These are phyloP conservation scores for Kwoniella botswanensis DNA, from an alignment of 768 basidiomycete species.

Conservation along the genomic window DNA sequence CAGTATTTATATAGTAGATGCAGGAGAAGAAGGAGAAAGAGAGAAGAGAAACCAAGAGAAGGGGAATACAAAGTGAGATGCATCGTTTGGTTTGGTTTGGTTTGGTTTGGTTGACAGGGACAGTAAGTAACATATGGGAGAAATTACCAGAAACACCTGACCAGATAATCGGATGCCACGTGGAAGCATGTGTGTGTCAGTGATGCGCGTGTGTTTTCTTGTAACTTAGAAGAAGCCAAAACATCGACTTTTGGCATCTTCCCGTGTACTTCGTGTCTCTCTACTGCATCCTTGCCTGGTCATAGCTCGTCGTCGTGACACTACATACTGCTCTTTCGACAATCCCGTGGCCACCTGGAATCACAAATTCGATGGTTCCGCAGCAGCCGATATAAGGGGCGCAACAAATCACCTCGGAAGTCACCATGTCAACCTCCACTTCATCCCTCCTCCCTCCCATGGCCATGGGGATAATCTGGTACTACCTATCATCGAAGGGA, in stretches of 20 bases:
- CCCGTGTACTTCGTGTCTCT: not conserved
- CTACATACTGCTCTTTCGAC: not conserved
- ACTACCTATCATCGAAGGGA: conserved; percentile 22
- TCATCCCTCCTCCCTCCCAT: conserved; percentile 23
- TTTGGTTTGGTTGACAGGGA: not conserved
- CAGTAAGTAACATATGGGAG: conserved; percentile 10
- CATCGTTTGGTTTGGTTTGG: not conserved
- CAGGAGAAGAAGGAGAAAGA: not conserved
- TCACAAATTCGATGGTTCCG: too few species aligned
- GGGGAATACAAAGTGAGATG: not conserved
- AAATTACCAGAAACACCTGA: conserved; percentile 9
- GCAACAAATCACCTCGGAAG: not conserved
- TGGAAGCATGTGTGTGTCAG: not conserved
- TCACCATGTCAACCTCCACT: conserved; percentile 11
- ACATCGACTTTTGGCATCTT: not conserved
- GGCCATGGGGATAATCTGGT: conserved; percentile 21
- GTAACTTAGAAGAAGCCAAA: not conserved
- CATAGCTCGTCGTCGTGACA: not conserved
- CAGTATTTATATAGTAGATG: not conserved
- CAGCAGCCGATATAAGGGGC: too few species aligned
- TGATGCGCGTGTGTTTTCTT: conserved; percentile 14
- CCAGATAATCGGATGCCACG: not conserved
- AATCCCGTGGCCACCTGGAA: too few species aligned
- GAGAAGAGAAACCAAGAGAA: not conserved
- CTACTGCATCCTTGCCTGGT: not conserved